Base-by-base conservation (phyloP, 2,329 filamentous ascomycete genomes). In the Myriosclerotinia duriaeana region DNA sequence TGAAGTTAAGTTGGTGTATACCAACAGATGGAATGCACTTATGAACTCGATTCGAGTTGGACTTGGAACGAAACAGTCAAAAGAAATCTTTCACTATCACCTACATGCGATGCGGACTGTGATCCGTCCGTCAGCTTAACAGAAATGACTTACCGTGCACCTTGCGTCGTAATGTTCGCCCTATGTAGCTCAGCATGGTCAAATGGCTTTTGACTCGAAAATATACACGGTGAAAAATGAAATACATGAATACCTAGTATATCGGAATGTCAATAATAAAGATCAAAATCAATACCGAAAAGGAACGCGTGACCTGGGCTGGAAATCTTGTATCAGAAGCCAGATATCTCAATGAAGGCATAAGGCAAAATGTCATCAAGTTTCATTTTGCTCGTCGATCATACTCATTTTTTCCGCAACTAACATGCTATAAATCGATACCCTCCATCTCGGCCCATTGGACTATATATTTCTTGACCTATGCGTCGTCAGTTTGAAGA, bases 381-480 rank as follows among this genome's bases (percentile, higher is more conserved):
- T n/a, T 9, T 46, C 26, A 22, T 17, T 15, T 9, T 26, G 36
- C 15, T 26, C 44, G 20, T 2, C 56, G 38, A 2, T 38, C n/a
- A 38, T 61, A 26, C 58, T 7, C 20, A 6, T 38, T 48, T 38
- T 48, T 20, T 9, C 44, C 8, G 14, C 7, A n/a, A 50, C 14
- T 14, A 1, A n/a, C 44, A 50, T 17, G 38, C 17, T 66, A 63
- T 63, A 66, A 48, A 17, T 66, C 64, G 38, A 66, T 50, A 42
- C 64, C 64, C 42, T 66, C 64, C 64, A 62, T 62, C 22, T 66
- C 64, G 9, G 64, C 64, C 56, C 55, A 63, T 42, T 66, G 64
- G 15, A 63, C 50, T 30, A 70, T 70, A 53, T 69, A 71, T 36
- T 71, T 70, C 48, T 66, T 69, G 26, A 71, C 70, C 53, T 67